These are phyloP conservation scores for Fusarium stilboides DNA, from an alignment of 2,329 filamentous ascomycete genomes.

Conservation along the genomic window DNA sequence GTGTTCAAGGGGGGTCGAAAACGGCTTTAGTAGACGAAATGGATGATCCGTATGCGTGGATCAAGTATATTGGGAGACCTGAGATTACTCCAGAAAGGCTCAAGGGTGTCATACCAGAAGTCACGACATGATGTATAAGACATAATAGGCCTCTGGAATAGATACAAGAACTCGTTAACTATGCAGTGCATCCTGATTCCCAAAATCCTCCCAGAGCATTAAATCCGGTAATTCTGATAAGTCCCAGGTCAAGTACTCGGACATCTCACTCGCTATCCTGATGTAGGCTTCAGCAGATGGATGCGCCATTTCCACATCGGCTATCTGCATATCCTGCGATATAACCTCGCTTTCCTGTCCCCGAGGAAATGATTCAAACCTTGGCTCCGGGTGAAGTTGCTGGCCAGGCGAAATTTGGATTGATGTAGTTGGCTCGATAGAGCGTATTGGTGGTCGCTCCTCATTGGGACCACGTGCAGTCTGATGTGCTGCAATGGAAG, in stretches of 20 bases:
- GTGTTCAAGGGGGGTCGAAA: too few relatives aligned
- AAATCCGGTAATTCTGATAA: background rate
- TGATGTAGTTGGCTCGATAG: too few relatives aligned
- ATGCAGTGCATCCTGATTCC: background rate
- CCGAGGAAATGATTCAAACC: too few relatives aligned
- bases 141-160: too few relatives aligned
- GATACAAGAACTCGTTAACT: background rate
- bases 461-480: too few relatives aligned
- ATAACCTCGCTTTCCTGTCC: too few relatives aligned
- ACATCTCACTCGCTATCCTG: background rate
- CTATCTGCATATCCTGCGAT: too few relatives aligned
- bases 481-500: too few relatives aligned
- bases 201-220: background rate
- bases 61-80: slow-evolving; percentile 28
- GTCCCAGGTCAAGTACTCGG: background rate
- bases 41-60: slow-evolving; percentile 33
- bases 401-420: too few relatives aligned
- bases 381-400: too few relatives aligned
- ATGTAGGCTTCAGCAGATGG: background rate
- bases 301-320: background rate
- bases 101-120: slow-evolving; percentile 4
- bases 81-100: slow-evolving; percentile 21
- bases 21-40: slow-evolving; percentile 18
- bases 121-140: background rate
- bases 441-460: too few relatives aligned